Base-by-base conservation (phyloP, 164 flowering plant genomes). In the Brasenia schreberi region DNA sequence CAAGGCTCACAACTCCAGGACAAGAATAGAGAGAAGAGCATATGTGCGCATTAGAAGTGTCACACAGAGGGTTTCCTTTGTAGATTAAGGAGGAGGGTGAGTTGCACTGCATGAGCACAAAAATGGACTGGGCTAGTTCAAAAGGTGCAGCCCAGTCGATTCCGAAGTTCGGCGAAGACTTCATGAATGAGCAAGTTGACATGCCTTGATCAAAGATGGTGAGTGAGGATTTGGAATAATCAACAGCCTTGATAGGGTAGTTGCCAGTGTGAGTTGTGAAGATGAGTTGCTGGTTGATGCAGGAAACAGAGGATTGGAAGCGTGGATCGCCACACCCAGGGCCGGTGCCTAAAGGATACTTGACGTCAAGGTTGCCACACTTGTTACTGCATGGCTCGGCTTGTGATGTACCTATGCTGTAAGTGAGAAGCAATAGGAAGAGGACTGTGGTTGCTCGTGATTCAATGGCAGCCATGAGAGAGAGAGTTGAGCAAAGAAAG, bases 101-200 rank as follows among this genome's bases (percentile, higher is more conserved):
- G 56, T 66, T 5, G 70, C 86, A 82, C n/a, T 78, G 65, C 2
- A 82, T 49, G 80, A 80, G 86, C 65, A 80, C 61, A 76, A 81
- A 79, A 23, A 75, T 52, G 42, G 81, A 83, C 16, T 79, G 70
- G 66, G 80, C 82, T 6, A 78, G 79, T 59, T 80, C 85, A 65
- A 83, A 80, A 1, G 87, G 87, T 42, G 77, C 59, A 19, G 82
- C 61, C 87, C 87, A 83, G 62, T 83, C 83, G n/a, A 83, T 79
- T 62, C 83, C 87, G 43, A 81, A 70, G 69, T 78, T 80, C 5
- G 83, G 74, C 42, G 82, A 75, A 5, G 75, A 61, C 12, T 77
- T 75, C 82, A 83, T 81, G 72, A 80, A 70, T 70, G 74, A 66
- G 78, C 87, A 83, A 18, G 76, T 78, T 59, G 85, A 83, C 85